These are phyloP conservation scores for Dendrobium chrysotoxum DNA, from an alignment of 106 monocot genomes.

Conservation along the genomic window DNA sequence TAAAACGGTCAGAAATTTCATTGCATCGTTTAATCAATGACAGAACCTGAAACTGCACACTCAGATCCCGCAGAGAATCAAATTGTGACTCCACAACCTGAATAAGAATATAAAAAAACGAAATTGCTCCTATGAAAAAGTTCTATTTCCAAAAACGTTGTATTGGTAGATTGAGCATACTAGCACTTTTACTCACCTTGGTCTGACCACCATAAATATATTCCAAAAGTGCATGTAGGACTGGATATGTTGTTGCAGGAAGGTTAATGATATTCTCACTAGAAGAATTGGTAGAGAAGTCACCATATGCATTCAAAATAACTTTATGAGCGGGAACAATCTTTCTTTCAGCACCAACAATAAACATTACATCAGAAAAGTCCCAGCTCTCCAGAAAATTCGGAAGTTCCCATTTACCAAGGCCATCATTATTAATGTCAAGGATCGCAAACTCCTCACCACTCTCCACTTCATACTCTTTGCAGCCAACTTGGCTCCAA, in stretches of 20 bases:
- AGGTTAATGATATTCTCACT: slow-evolving; percentile 39
- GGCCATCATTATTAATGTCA: slow-evolving; percentile 19
- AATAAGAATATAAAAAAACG: slow-evolving; percentile 4
- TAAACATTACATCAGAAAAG: slow-evolving; percentile 64
- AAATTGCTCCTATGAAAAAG: slow-evolving; percentile 1
- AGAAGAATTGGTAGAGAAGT: slow-evolving; percentile 31
- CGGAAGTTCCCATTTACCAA: slow-evolving; percentile 42
- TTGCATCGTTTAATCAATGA: slow-evolving; percentile 55
- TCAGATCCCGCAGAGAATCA: slow-evolving; percentile 38
- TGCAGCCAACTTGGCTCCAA: slow-evolving; percentile 39
- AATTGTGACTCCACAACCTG: slow-evolving; percentile 65
- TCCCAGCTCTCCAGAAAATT: slow-evolving; percentile 88
- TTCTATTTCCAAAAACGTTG: neutral
- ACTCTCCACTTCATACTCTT: slow-evolving; percentile 31
- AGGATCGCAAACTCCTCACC: slow-evolving; percentile 26
- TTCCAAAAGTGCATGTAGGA: slow-evolving; percentile 72
- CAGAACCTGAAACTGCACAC: slow-evolving; percentile 50
- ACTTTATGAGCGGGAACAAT: slow-evolving; percentile 73
- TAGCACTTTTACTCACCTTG: slow-evolving; percentile 26
- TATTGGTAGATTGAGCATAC: neutral
- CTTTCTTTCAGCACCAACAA: slow-evolving; percentile 53
- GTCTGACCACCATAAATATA: slow-evolving; percentile 75
- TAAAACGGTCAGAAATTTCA: slow-evolving; percentile 50
- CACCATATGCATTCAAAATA: slow-evolving; percentile 55
- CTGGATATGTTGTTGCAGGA: slow-evolving; percentile 52